Evolutionary conservation across 1,139 yeast genomes (phyloP), one percentile per base, ranked within the genome.

Genomic region (Magnusiomyces magnusii): DNA sequence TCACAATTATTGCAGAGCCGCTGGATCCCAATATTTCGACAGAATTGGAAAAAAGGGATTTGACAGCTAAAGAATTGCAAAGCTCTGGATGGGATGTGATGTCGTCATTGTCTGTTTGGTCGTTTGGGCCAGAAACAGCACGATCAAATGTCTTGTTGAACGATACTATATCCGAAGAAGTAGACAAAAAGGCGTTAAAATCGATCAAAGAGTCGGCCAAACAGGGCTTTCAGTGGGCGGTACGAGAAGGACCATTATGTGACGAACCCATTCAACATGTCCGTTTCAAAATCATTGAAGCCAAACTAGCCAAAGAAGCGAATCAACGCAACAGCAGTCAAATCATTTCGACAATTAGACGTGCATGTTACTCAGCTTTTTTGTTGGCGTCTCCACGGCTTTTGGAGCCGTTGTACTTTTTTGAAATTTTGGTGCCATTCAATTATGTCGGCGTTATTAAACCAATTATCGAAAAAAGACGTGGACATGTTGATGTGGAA

Each of bases 221-320:
- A 3, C 84, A 85, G 64, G 99, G 98, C 0, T 93, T 92, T 71
- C 80, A 81, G 66, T 89, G 97, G 95, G 85, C 87, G 10, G 78
- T 82, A 0, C 78, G 83, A 59, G 97, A 90, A 66, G 99, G 99
- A 0, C 99, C 99, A 0, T 74, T 95, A 28, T 85, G 96, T 63
- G 96, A 87, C 61, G 97, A 91, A 68, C 86, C 89, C 0, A 78
- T 95, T 1, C 76, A 89, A 59, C 81, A 84, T 59, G 83, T 87
- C 3, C 84, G 83, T 64, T 90, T 93, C 72, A 83, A 83, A 60
- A 79, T 95, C 47, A 77, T 90, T 55, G 91, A 85, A 63, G 81
- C 83, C 0, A 75, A 76, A 0, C 68, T 86, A 1, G 78, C 86
- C 9, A 75, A 76, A 0, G 80, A 80, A 24, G 72, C 76, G 2